phyloP scores from a whole-genome alignment of 352 stramenopile species.

The Pythium rhizo-oryzae region DNA sequence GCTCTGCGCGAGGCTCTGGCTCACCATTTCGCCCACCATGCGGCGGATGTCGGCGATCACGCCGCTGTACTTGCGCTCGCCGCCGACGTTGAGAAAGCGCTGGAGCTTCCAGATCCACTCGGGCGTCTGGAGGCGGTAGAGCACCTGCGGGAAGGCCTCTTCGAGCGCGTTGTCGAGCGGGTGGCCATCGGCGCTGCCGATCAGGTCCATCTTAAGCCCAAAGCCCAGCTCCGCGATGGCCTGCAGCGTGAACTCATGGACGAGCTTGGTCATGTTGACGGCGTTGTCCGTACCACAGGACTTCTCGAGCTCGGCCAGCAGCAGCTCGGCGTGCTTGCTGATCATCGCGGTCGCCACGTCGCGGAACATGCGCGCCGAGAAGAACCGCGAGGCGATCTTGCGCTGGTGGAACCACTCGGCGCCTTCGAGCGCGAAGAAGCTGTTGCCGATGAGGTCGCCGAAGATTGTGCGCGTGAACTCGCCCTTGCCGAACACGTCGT shows the following conservation, averaged over 20 bases:
- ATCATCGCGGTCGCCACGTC: constrained; percentile 7
- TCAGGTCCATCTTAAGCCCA: constrained; percentile 34
- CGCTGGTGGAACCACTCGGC: constrained; percentile 20
- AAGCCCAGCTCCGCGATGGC: constrained; percentile 50
- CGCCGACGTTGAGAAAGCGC: constrained; percentile 31
- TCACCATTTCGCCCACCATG: constrained; percentile 24
- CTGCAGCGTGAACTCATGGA: constrained; percentile 52
- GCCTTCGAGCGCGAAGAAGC: constrained; percentile 26
- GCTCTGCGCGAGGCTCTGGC: constrained; percentile 14
- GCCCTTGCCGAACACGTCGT: constrained; percentile 21
- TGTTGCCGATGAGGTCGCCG: constrained; percentile 3
- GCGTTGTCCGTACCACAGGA: neutral
- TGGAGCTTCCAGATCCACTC: constrained; percentile 34
- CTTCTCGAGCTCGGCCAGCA: neutral
- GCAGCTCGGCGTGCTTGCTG: constrained; percentile 3
- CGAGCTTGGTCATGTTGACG: constrained; percentile 32
- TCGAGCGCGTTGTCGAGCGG: constrained; percentile 30
- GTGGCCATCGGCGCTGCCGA: constrained; percentile 32
- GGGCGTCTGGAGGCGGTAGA: constrained; percentile 8
- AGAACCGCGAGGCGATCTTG: constrained; percentile 16
- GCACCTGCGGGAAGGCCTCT: neutral
- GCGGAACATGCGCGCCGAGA: constrained; percentile 9
- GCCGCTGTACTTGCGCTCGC: constrained; percentile 28
- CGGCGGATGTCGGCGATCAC: constrained; percentile 1
- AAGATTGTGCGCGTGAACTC: neutral